Percentiles rank a stretch among this genome's conserved stretches.
Evolutionary conservation across 176 grass and related monocot species (phyloP).

Genomic region (Tuctoria greenei): DNA sequence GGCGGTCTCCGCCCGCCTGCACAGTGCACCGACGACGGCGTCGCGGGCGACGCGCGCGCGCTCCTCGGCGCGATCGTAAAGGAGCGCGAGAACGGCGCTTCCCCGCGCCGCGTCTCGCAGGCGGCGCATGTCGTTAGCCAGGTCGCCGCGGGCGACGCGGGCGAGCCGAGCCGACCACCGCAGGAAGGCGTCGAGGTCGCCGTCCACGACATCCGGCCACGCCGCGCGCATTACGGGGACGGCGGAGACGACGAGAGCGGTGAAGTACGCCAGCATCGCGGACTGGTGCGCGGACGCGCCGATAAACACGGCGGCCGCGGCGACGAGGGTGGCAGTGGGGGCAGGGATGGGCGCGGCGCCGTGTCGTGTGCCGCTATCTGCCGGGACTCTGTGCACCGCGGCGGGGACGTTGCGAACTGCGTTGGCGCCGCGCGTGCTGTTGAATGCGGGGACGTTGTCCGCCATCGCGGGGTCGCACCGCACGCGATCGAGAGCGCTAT

Average conservation of each 20-base stretch:
- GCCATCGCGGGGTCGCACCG: slow-evolving; percentile 14
- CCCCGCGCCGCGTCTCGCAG: background rate
- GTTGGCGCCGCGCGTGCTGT: too few relatives aligned
- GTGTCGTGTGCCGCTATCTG: too few relatives aligned
- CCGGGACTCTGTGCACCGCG: background rate
- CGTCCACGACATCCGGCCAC: slow-evolving; percentile 7
- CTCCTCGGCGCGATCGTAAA: background rate
- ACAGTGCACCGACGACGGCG: too few relatives aligned
- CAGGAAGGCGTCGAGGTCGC: background rate
- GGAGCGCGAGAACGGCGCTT: background rate
- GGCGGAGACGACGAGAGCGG: background rate
- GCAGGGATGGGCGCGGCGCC: too few relatives aligned
- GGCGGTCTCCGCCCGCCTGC: background rate
- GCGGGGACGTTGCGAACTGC: too few relatives aligned
- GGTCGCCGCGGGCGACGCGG: background rate
- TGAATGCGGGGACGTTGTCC: background rate
- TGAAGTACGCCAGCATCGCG: background rate
- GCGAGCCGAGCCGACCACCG: background rate
- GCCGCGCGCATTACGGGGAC: background rate
- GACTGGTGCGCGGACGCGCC: background rate
- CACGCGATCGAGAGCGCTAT: too few relatives aligned
- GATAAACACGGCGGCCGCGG: background rate
- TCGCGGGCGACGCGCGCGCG: too few relatives aligned
- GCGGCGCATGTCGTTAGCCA: background rate
- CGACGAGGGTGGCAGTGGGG: background rate